Percentiles rank a stretch among this genome's conserved stretches.
Conservation (phyloP, 1,284 basidiomycete genomes). For the Caloboletus inedulis region DNA sequence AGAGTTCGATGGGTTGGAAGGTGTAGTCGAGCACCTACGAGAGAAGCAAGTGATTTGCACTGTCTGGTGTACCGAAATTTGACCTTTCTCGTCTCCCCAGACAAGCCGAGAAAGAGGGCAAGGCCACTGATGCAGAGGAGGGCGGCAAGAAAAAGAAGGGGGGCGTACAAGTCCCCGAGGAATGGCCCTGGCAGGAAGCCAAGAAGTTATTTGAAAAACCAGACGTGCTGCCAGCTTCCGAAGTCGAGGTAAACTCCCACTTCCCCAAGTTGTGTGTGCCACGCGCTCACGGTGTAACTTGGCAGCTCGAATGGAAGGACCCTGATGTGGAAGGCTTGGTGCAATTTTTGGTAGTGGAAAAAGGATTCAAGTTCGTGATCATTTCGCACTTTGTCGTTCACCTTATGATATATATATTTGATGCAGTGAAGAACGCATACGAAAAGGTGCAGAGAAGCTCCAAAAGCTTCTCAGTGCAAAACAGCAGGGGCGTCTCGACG, state of each 20-base stretch:
- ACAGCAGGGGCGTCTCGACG: conserved; percentile 94
- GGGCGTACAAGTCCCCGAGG: conserved; percentile 81
- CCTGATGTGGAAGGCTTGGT: conserved; percentile 95
- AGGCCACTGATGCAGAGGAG: conserved; percentile 39
- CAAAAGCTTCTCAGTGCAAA: conserved; percentile 85
- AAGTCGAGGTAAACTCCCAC: conserved; percentile 68
- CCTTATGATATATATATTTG: conserved; percentile 2
- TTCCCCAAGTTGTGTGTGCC: background rate
- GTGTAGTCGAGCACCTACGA: conserved; percentile 78
- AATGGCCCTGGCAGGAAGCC: conserved; percentile 97
- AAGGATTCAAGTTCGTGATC: conserved; percentile 85
- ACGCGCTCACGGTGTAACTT: background rate
- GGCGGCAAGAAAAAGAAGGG: conserved; percentile 57
- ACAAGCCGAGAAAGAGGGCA: conserved; percentile 56
- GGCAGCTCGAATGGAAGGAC: conserved; percentile 88
- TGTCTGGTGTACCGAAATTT: background rate
- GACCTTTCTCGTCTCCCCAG: conserved; percentile 16
- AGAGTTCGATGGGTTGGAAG: conserved; percentile 80
- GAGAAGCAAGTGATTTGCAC: conserved; percentile 57
- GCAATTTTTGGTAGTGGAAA: conserved; percentile 91
- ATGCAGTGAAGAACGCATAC: conserved; percentile 89
- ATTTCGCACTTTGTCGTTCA: background rate
- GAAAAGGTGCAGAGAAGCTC: conserved; percentile 93
- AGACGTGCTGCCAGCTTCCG: conserved; percentile 81
- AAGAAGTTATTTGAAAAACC: conserved; percentile 88